Evolutionary conservation across 768 basidiomycete species (phyloP).

Genomic region (Suillus placidus): DNA sequence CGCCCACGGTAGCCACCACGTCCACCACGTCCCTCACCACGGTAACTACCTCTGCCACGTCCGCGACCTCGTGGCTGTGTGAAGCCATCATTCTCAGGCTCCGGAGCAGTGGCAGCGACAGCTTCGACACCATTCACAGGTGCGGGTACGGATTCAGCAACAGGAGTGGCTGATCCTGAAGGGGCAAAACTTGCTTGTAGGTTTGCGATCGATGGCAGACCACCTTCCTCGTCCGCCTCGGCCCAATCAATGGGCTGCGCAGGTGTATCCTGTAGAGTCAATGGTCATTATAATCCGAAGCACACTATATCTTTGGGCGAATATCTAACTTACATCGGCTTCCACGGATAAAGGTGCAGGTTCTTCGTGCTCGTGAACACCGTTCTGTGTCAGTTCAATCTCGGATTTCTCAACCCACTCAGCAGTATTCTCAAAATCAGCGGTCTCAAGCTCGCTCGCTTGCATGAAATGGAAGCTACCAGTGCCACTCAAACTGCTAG

Average conservation of each 20-base stretch:
- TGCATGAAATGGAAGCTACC: slow-evolving; percentile 81
- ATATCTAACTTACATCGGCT: slow-evolving; percentile 5
- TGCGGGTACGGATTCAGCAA: slow-evolving; percentile 31
- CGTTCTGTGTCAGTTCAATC: slow-evolving; percentile 28
- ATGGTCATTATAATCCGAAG: slow-evolving; percentile 7
- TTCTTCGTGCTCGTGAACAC: slow-evolving; percentile 1
- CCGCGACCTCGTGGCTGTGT: slow-evolving; percentile 52
- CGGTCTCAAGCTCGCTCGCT: slow-evolving; percentile 71
- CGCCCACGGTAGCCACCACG: slow-evolving; percentile 45
- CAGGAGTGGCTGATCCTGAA: slow-evolving; percentile 72
- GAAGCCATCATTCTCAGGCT: slow-evolving; percentile 65
- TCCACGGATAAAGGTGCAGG: not conserved
- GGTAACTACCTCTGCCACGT: slow-evolving; percentile 44
- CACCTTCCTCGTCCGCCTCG: slow-evolving; percentile 71
- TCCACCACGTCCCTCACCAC: slow-evolving; percentile 44
- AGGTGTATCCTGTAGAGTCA: slow-evolving; percentile 19
- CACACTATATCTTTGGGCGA: not conserved
- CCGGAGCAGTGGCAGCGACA: slow-evolving; percentile 25
- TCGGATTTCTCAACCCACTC: slow-evolving; percentile 62
- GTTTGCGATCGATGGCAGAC: slow-evolving; percentile 74
- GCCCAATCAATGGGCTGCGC: slow-evolving; percentile 75
- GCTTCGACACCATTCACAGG: slow-evolving; percentile 27
- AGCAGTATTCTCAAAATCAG: slow-evolving; percentile 51
- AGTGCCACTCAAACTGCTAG: slow-evolving; percentile 37
- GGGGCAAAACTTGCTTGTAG: slow-evolving; percentile 78